Evolutionary conservation across 352 stramenopile species (phyloP).

Genomic region (Aphanomyces cochlioides): DNA sequence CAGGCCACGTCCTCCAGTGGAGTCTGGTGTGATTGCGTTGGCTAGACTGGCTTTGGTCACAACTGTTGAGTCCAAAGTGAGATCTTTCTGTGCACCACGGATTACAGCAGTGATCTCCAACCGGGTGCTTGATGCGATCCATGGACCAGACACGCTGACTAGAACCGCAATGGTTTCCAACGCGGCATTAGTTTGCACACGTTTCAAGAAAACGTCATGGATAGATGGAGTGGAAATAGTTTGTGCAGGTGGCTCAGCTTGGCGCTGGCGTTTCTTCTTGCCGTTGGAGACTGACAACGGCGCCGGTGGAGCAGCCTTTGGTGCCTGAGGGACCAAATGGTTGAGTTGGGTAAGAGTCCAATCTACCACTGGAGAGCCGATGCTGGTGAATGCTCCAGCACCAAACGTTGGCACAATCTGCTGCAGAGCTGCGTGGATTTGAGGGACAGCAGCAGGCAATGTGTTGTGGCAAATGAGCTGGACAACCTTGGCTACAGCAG

Average conservation of each 20-base stretch:
- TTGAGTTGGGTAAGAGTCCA: conserved; percentile 6
- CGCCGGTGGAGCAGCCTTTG: not conserved
- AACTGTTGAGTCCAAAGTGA: not conserved
- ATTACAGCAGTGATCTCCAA: not conserved
- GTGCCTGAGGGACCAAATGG: not conserved
- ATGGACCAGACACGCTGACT: conserved; percentile 55
- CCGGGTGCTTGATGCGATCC: conserved; percentile 37
- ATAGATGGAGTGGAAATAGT: conserved; percentile 42
- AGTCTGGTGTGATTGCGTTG: conserved; percentile 51
- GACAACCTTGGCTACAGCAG: conserved; percentile 60
- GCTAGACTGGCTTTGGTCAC: conserved; percentile 43
- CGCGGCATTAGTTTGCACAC: conserved; percentile 42
- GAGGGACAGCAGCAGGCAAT: not conserved
- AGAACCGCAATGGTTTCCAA: conserved; percentile 52
- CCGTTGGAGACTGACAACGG: not conserved
- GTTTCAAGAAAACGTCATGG: conserved; percentile 46
- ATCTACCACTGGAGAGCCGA: not conserved
- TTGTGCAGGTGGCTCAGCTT: conserved; percentile 50
- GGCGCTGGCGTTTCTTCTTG: conserved; percentile 83
- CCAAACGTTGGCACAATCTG: not conserved
- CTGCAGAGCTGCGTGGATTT: conserved; percentile 12
- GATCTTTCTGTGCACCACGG: not conserved
- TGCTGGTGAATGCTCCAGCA: conserved; percentile 14
- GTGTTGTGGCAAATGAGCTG: conserved; percentile 50
- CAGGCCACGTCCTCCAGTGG: conserved; percentile 46